A percentile compares a stretch with the other conserved stretches of the same genome.
Evolutionary conservation across 179 eudicot genomes (phyloP).

Genomic region (Beta corolliflora): DNA sequence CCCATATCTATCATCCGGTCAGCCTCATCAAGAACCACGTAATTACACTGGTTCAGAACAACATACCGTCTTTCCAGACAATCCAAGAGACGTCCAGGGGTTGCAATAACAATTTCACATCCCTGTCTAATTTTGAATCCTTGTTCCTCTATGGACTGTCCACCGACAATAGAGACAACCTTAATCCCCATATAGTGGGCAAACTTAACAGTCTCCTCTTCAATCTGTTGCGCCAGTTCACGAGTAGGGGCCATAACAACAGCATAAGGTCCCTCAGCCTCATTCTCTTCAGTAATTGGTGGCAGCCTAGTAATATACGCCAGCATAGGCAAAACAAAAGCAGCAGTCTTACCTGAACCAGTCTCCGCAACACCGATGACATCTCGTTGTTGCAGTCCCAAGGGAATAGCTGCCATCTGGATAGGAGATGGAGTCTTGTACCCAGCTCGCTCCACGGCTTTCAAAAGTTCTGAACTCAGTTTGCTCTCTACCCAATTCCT

Average conservation of each 20-base stretch:
- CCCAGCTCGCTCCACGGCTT: slow-evolving; percentile 85
- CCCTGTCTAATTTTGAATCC: slow-evolving; percentile 88
- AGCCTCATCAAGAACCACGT: slow-evolving; percentile 94
- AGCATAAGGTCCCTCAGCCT: slow-evolving; percentile 92
- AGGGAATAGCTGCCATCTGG: slow-evolving; percentile 92
- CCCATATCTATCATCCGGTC: slow-evolving; percentile 98
- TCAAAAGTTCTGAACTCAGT: slow-evolving; percentile 62
- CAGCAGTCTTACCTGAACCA: slow-evolving; percentile 94
- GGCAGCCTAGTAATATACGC: slow-evolving; percentile 77
- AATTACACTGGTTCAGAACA: slow-evolving; percentile 87
- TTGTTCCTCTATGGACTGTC: slow-evolving; percentile 87
- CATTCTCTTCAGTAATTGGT: slow-evolving; percentile 71
- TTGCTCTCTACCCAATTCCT: slow-evolving; percentile 87
- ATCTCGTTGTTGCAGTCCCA: slow-evolving; percentile 86
- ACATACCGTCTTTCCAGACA: slow-evolving; percentile 76
- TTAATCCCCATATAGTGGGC: slow-evolving; percentile 76
- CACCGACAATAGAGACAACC: slow-evolving; percentile 90
- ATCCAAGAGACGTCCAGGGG: slow-evolving; percentile 87
- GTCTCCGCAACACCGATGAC: slow-evolving; percentile 95
- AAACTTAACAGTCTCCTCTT: slow-evolving; percentile 85
- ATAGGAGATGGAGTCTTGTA: slow-evolving; percentile 87
- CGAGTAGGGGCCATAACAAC: slow-evolving; percentile 93
- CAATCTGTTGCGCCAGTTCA: slow-evolving; percentile 89
- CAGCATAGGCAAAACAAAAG: slow-evolving; percentile 92
- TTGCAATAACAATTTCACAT: slow-evolving; percentile 88